Conservation (phyloP, 2,329 filamentous ascomycete genomes). For the Aureobasidium sp. region DNA sequence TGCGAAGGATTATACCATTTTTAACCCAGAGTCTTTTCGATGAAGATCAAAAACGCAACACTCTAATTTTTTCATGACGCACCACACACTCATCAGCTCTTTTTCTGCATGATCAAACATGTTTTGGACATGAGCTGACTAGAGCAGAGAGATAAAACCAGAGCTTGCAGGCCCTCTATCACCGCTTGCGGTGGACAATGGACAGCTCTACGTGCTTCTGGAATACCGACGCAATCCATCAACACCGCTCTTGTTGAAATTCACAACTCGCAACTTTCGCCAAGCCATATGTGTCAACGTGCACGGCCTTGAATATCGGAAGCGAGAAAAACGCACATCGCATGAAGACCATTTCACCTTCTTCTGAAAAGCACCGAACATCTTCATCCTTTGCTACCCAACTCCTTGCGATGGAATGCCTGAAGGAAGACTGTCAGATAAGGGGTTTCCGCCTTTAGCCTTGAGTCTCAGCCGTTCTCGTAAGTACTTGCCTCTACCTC, state of each 20-base stretch:
- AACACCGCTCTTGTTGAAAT: not conserved
- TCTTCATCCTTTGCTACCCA: not conserved
- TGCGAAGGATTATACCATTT: constrained; percentile 14
- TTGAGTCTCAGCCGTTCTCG: not conserved
- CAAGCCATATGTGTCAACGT: not conserved
- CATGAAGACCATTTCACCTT: not conserved
- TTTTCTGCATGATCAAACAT: not conserved
- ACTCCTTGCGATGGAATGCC: not conserved
- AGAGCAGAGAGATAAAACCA: not conserved
- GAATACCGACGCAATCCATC: no score
- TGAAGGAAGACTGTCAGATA: no score
- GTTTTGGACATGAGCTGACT: not conserved
- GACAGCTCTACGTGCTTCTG: not conserved
- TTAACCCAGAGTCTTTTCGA: constrained; percentile 14
- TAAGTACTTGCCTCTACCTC: not conserved
- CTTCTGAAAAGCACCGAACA: not conserved
- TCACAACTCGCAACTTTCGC: not conserved
- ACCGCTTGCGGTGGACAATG: not conserved
- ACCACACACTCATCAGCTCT: not conserved
- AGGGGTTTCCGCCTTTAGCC: not conserved
- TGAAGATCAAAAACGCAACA: constrained; percentile 16
- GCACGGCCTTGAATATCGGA: constrained; percentile 1
- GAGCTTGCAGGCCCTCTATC: not conserved
- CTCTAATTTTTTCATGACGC: constrained; percentile 16
- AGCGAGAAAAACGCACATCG: constrained; percentile 10